A percentile compares a stretch with the other conserved stretches of the same genome.
Conservation (phyloP, 768 basidiomycete species). For the Psilocybe tampanensis region DNA sequence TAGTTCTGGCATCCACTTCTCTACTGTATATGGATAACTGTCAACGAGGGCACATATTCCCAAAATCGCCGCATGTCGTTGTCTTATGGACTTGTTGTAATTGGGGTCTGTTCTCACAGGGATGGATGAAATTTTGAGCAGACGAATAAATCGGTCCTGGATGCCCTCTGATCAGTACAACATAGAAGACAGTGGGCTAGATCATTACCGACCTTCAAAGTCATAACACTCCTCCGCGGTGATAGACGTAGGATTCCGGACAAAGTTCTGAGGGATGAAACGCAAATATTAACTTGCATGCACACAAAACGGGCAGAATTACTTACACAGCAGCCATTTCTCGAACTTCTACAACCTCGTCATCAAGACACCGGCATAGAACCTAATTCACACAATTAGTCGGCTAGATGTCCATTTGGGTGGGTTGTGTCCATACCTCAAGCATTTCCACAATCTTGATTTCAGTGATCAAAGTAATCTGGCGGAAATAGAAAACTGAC, state of each 20-base stretch:
- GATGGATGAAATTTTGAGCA: slow-evolving; percentile 67
- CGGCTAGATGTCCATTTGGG: neutral
- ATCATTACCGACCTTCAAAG: slow-evolving; percentile 55
- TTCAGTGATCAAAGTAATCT: slow-evolving; percentile 80
- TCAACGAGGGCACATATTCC: slow-evolving; percentile 94
- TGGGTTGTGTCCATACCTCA: slow-evolving; percentile 48
- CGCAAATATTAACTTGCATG: slow-evolving; percentile 5
- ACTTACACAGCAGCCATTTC: slow-evolving; percentile 86
- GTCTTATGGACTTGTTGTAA: slow-evolving; percentile 73
- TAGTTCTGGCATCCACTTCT: slow-evolving; percentile 90
- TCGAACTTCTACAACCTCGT: slow-evolving; percentile 87
- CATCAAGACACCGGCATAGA: slow-evolving; percentile 78
- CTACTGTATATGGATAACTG: slow-evolving; percentile 95
- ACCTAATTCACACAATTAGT: slow-evolving; percentile 44
- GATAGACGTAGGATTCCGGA: slow-evolving; percentile 85
- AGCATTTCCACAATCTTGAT: slow-evolving; percentile 76
- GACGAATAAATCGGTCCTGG: slow-evolving; percentile 79
- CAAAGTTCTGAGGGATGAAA: slow-evolving; percentile 52
- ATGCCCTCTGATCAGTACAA: slow-evolving; percentile 3
- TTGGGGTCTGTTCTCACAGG: slow-evolving; percentile 62
- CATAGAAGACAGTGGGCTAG: neutral
- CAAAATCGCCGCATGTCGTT: slow-evolving; percentile 88
- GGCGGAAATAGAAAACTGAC: slow-evolving; percentile 85
- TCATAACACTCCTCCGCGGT: slow-evolving; percentile 73
- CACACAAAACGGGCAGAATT: neutral